phyloP scores from a whole-genome alignment of 306 rosid genomes.

The Crotalaria pallida region DNA sequence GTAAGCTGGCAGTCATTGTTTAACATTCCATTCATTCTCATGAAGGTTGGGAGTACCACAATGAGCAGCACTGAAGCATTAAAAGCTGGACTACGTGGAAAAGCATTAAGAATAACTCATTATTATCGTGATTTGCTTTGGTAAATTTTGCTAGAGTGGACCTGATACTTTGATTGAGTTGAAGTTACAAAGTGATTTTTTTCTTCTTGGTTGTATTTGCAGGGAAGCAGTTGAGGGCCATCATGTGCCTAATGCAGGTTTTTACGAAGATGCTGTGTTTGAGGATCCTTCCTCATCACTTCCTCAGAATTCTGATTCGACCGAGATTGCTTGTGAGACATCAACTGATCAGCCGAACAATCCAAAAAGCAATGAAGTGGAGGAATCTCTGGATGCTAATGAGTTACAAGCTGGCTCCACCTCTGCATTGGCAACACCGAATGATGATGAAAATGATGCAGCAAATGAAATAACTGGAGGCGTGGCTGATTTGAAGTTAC shows the following conservation, averaged over 20 bases:
- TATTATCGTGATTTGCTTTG: conserved; percentile 78
- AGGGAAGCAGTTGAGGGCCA: conserved; percentile 77
- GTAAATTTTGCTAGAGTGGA: conserved; percentile 49
- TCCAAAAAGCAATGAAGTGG: conserved; percentile 19
- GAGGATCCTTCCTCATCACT: conserved; percentile 69
- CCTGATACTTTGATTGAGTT: conserved; percentile 1
- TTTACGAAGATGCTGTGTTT: conserved; percentile 72
- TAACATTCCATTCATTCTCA: not conserved
- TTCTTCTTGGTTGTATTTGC: conserved; percentile 22
- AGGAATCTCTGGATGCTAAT: conserved; percentile 33
- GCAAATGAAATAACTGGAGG: conserved; percentile 39
- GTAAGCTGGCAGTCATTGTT: not conserved
- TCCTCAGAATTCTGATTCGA: conserved; percentile 35
- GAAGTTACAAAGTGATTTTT: not conserved
- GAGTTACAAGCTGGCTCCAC: conserved; percentile 32
- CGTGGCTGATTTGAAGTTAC: conserved; percentile 53
- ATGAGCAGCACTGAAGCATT: conserved; percentile 79
- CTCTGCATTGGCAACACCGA: conserved; percentile 1
- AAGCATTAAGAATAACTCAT: conserved; percentile 84
- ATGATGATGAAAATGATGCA: conserved; percentile 20
- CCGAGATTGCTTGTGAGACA: conserved; percentile 31
- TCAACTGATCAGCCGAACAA: conserved; percentile 34
- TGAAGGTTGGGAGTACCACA: conserved; percentile 86
- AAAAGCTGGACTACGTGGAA: conserved; percentile 85
- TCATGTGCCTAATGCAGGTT: conserved; percentile 88